Evolutionary conservation across 1,284 basidiomycete species (phyloP), one percentile per base, ranked within the genome.

Genomic region (Boletus coffeatus): DNA sequence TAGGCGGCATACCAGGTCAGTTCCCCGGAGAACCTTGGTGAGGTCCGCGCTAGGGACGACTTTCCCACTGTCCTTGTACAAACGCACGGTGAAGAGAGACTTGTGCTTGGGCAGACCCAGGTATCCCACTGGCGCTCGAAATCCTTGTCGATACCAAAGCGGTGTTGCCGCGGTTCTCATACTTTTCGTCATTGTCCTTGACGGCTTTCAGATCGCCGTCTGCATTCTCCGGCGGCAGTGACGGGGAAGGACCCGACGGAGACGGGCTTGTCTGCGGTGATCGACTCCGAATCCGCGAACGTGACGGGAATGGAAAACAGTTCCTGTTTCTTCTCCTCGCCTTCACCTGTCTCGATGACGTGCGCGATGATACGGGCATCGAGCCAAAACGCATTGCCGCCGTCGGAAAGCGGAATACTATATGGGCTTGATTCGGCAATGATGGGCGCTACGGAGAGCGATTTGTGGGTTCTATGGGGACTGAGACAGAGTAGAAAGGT

Each of bases 41-140:
- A 86, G 89, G 6, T 82, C 73, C 2, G 75, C 70, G 2, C 79
- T 82, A 43, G 88, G 77, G 13, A 73, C 66, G 83, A 86, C 91
- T 60, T 80, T 80, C 43, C 75, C 78, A 59, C 81, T 80, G 25
- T 78, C 76, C 65, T 81, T 79, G 29, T 69, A 71, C 14, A 95
- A 75, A 58, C 76, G 73, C 55, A 89, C 84, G 39, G 83, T 83
- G 73, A 93, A 93, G 61, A 94, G 76, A 50, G 86, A 83, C 29
- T 83, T 76, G 61, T 81, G 82, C 71, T 93, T 94, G 9, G 87
- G 2, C 84, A 84, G 48, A 83, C 79, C 93, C 93, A 96, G 5
- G 85, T 88, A 75, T 96, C 94, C 94, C 94, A 97, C 67, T 96
- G 93, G 29, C 94, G 81, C 50, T 86, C 87, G 71, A 85, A 93